Conservation (phyloP, 352 stramenopile genomes). For the Phytopythium delawarense region DNA sequence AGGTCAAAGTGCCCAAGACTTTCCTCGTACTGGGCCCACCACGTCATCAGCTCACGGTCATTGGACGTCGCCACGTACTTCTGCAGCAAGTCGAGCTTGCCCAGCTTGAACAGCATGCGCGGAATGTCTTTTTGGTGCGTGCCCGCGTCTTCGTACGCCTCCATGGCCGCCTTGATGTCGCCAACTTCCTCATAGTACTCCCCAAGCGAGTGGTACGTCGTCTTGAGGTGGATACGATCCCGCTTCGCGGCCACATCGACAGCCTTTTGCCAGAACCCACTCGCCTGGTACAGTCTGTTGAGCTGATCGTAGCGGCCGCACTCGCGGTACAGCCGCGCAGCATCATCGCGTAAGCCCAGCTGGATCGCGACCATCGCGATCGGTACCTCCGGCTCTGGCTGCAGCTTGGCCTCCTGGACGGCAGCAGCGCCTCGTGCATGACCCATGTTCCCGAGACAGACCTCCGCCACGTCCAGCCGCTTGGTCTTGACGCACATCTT, state of each 20-base stretch:
- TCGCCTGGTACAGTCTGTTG: slow-evolving; percentile 90
- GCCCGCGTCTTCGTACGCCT: slow-evolving; percentile 89
- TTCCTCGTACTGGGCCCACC: slow-evolving; percentile 94
- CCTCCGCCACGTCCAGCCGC: slow-evolving; percentile 91
- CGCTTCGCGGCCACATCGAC: slow-evolving; percentile 84
- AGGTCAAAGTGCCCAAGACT: slow-evolving; percentile 84
- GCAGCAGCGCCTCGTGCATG: slow-evolving; percentile 87
- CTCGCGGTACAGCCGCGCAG: slow-evolving; percentile 88
- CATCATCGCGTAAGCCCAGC: slow-evolving; percentile 89
- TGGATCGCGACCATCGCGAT: slow-evolving; percentile 93
- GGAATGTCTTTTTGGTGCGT: slow-evolving; percentile 90
- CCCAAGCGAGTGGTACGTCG: slow-evolving; percentile 86
- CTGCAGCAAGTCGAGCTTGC: slow-evolving; percentile 87
- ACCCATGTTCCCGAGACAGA: slow-evolving; percentile 94
- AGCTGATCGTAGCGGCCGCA: slow-evolving; percentile 91
- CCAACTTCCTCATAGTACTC: slow-evolving; percentile 89
- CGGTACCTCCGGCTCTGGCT: slow-evolving; percentile 73
- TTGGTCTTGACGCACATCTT: slow-evolving; percentile 96
- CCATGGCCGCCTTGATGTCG: slow-evolving; percentile 87
- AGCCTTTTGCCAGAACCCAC: slow-evolving; percentile 90
- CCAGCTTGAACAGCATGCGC: slow-evolving; percentile 90
- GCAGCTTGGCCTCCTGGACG: slow-evolving; percentile 67
- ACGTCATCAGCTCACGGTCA: slow-evolving; percentile 85
- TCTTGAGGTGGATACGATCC: slow-evolving; percentile 91
- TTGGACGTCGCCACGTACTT: slow-evolving; percentile 88